A percentile compares a stretch with the other conserved stretches of the same genome.
Conservation (phyloP, 148 eudicot genomes). For the Chenopodium quinoa region DNA sequence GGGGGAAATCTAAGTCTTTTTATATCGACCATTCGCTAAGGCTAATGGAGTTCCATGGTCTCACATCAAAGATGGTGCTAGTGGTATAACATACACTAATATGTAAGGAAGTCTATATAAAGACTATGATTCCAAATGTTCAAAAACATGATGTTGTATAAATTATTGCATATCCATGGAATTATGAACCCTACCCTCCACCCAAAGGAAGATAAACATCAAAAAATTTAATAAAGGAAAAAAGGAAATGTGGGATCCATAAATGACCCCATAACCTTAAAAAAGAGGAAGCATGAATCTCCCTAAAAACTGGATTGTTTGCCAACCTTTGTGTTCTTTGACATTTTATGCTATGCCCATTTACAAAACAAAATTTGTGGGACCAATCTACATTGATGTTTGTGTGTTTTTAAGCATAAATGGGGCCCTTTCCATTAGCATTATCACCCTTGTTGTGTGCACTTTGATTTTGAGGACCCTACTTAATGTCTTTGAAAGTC, state of each 20-base stretch:
- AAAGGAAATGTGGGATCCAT: conserved; percentile 4
- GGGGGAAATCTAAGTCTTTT: too few species aligned
- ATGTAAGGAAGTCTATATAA: neutral
- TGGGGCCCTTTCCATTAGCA: conserved; percentile 9
- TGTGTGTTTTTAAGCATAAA: neutral
- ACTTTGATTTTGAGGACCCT: neutral
- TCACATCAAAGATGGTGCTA: neutral
- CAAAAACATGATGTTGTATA: neutral
- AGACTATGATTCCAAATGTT: conserved; percentile 8
- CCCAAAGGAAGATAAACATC: neutral
- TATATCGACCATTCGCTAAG: too few species aligned
- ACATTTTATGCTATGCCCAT: conserved; percentile 7
- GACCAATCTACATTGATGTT: conserved; percentile 21
- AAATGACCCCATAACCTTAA: conserved; percentile 11
- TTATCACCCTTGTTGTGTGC: neutral
- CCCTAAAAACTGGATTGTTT: conserved; percentile 13
- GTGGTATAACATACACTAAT: neutral
- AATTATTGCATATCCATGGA: conserved; percentile 13
- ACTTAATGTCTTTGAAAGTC: neutral
- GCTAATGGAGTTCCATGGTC: neutral
- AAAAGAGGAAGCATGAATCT: conserved; percentile 17
- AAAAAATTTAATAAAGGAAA: neutral
- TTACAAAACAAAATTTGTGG: neutral
- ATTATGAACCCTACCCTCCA: neutral
- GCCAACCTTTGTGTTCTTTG: conserved; percentile 4